These are phyloP conservation scores for Hanseniaspora occidentalis DNA, from an alignment of 805 yeast genomes.

Conservation along the genomic window DNA sequence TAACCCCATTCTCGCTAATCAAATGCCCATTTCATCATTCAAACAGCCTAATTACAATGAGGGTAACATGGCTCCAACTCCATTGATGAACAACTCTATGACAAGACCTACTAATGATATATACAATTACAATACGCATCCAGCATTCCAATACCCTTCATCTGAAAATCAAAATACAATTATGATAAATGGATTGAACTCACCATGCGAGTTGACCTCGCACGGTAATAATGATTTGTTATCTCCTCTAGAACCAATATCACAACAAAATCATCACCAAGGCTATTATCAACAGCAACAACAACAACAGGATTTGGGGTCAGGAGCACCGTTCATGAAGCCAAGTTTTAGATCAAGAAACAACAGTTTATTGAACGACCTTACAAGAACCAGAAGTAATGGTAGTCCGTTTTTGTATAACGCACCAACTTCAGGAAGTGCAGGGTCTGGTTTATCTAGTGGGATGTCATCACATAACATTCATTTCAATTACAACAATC, in stretches of 20 bases:
- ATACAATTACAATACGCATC: neutral
- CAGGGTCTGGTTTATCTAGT: no score
- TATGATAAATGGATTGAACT: no score
- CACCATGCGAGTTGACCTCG: no score
- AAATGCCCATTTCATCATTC: no score
- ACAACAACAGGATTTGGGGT: neutral
- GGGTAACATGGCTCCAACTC: conserved; percentile 2
- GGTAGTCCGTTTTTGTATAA: conserved; percentile 9
- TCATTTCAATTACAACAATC: no score
- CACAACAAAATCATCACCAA: neutral
- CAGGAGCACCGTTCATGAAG: neutral
- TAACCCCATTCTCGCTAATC: no score
- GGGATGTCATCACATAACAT: no score
- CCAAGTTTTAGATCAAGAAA: conserved; percentile 6
- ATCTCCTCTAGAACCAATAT: neutral
- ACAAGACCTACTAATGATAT: conserved; percentile 4
- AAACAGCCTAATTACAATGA: conserved; percentile 7
- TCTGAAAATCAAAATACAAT: no score
- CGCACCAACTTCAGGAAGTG: no score
- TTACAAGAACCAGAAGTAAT: conserved; percentile 16
- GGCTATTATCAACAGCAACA: neutral
- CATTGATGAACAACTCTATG: conserved; percentile 4
- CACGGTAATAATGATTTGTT: neutral
- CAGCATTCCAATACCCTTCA: neutral
- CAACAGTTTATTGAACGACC: conserved; percentile 9